phyloP scores from a whole-genome alignment of 1,284 basidiomycete species.

The Sanghuangporus baumii region DNA sequence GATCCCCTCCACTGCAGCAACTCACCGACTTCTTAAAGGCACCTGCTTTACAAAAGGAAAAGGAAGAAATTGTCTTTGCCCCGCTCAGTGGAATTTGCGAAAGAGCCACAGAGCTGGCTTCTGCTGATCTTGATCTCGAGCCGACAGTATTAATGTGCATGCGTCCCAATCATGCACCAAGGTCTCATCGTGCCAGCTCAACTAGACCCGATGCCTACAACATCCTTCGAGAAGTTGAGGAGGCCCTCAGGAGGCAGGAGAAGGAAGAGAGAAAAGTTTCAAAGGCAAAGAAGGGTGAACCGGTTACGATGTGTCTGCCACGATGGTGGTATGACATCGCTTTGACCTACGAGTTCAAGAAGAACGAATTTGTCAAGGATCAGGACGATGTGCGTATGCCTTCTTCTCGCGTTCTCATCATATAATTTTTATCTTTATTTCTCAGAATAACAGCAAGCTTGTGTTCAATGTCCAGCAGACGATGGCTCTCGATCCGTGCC shows the following conservation, averaged over 20 bases:
- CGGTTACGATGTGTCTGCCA: neutral
- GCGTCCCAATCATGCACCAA: neutral
- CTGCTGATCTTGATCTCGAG: neutral
- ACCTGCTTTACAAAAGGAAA: neutral
- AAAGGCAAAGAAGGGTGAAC: neutral
- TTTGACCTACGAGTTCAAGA: neutral
- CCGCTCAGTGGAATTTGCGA: neutral
- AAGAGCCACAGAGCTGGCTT: neutral
- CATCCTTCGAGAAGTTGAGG: neutral
- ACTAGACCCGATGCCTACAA: neutral
- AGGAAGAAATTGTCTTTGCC: neutral
- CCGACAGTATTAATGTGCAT: neutral
- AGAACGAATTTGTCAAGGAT: neutral
- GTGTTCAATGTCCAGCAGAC: constrained; percentile 15
- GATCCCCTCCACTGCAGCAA: neutral
- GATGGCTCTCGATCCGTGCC: constrained; percentile 16
- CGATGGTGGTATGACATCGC: neutral
- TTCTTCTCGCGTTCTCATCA: neutral
- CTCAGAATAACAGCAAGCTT: constrained; percentile 5
- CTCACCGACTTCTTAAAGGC: neutral
- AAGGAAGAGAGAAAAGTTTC: neutral
- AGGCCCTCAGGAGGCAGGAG: neutral
- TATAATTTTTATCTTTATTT: neutral
- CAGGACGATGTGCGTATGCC: neutral
- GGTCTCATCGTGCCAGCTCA: neutral